Evolutionary conservation across 2,329 filamentous ascomycete genomes (phyloP), one percentile per base, ranked within the genome.

Genomic region (Trichoderma brevicompactum): DNA sequence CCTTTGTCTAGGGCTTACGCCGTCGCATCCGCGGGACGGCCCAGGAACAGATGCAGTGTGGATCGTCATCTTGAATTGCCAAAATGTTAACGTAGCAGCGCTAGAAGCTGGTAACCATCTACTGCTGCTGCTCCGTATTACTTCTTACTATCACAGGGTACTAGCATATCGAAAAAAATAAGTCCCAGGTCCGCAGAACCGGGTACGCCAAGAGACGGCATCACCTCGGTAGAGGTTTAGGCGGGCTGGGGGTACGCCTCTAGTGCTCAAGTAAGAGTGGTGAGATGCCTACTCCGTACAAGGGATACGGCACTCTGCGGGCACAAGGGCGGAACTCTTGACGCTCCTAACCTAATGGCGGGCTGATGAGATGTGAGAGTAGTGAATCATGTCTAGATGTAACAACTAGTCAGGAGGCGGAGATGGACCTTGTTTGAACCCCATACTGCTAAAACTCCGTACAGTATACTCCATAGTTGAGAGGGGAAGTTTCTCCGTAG

Each of bases 201-300:
- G 38, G 49, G 28, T 44, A 32, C 15, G 28, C 49, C 28, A 38
- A 54, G 40, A 17, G 32, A 15, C 43, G 41, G 56, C 34, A 49
- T 59, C 32, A 49, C 19, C 34, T 59, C 41, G 41, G 55, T 38
- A 59, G 12, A 23, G 2, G n/a, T n/a, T 34, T 36, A 17, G 5
- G 5, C 17, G 43, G 38, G 10, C 38, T 43, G 38, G n/a, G 46
- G n/a, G 9, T 2, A 8, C 8, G 12, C 28, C 28, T 23, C n/a
- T 54, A 54, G 40, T 63, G 59, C 28, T 63, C 59, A 63, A 54
- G 49, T 63, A 36, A 46, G 49, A 63, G 49, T 19, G 49, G 28
- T 36, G 23, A 28, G 28, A 54, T 12, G 19, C 7, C n/a, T 3
- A 44, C 32, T 50, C 28, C 44, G 19, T 56, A 23, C 10, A 7